phyloP scores from a whole-genome alignment of 106 monocot genomes.

The Ottelia alismoides region DNA sequence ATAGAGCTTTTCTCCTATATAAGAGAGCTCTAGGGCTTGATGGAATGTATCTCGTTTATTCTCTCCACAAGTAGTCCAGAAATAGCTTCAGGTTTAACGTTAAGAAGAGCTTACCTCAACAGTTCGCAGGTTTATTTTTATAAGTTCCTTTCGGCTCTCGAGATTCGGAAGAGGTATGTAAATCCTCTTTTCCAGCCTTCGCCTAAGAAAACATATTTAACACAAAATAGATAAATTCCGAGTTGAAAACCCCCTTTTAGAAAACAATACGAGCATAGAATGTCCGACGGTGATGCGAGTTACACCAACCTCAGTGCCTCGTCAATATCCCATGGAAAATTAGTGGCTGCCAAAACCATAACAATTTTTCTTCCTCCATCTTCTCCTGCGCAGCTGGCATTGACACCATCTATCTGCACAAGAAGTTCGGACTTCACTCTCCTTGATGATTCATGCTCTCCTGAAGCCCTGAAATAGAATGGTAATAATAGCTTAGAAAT shows the following conservation, averaged over 20 bases:
- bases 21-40: too few relatives aligned
- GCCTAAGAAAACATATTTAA: constrained; percentile 25
- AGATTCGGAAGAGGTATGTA: constrained; percentile 95
- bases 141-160: constrained; percentile 94
- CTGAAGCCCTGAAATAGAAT: constrained; percentile 89
- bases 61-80: too few relatives aligned
- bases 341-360: constrained; percentile 97
- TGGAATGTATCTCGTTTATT: too few relatives aligned
- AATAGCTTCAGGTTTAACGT: too few relatives aligned
- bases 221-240: too few relatives aligned
- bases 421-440: constrained; percentile 97
- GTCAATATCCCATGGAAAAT: constrained; percentile 99
- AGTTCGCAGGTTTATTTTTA: constrained; percentile 84
- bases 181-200: constrained; percentile 89
- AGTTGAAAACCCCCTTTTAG: too few relatives aligned
- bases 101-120: constrained; percentile 52
- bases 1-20: too few relatives aligned
- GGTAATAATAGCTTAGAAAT: too few relatives aligned
- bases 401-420: constrained; percentile 95
- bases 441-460: constrained; percentile 98
- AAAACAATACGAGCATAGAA: too few relatives aligned
- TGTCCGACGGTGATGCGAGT: too few relatives aligned
- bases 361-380: constrained; percentile 88
- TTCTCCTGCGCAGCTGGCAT: constrained; percentile 64
- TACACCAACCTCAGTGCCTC: constrained; percentile 77